Evolutionary conservation across 805 yeast genomes (phyloP), one percentile per base, ranked within the genome.

Genomic region (Yamadazyma tumulicola): DNA sequence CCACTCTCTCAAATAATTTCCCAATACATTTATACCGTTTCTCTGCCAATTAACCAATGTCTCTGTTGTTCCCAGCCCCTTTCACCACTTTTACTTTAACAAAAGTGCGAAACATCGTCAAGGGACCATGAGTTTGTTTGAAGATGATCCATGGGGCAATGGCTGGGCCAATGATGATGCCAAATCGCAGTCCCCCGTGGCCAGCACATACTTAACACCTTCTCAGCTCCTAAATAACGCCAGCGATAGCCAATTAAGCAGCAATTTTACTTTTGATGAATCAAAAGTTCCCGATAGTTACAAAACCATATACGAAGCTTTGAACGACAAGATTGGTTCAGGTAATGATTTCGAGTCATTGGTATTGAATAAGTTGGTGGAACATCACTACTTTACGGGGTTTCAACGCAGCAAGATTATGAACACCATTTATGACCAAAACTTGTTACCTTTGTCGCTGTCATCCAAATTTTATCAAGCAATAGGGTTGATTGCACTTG

Each of bases 401-500:
- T 54, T 45, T 42, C 72, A 64, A 47, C 51, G 54, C 17, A 43
- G 60, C 9, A 51, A 54, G 27, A 50, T 66, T 16, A 39, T 64
- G 27, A 64, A 65, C 43, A 48, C 50, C 19, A 39, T 62, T 15
- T 61, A 61, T 36, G 69, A 64, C 38, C 61, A 66, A 36, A 46
- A 52, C 39, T 45, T 66, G 32, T 39, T 57, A 37, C 64, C 67
- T 1, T 54, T 61, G 1, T 41, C 57, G 6, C 38, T 35, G 9
- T 45, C 49, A n/a, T 42, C 47, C 27, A 60, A 59, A 38, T 58
- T 67, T 28, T 54, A 50, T 35, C 64, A 63, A 38, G 46, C 57
- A 18, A 39, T 67, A 29, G 75, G 72, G 5, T 54, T 69, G 28
- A 46, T 66, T 23, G 62, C 68, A 1, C 55, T 69, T 40, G 75